Conservation (phyloP, 305 asterid genomes). For the Solanum chacoense region DNA sequence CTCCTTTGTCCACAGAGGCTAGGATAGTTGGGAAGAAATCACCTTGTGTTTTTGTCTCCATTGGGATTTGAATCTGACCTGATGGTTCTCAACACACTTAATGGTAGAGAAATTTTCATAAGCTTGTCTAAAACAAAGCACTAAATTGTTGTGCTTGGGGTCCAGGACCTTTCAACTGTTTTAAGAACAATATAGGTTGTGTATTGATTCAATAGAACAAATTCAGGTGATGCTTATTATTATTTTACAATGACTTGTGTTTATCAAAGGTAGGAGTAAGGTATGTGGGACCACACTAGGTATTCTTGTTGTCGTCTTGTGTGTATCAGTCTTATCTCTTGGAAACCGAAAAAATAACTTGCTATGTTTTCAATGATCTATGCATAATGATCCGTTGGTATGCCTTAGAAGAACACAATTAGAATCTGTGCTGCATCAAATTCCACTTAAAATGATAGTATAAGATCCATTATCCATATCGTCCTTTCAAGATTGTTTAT, state of each 20-base stretch:
- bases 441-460: neutral
- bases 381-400: neutral
- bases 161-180: neutral
- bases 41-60: neutral
- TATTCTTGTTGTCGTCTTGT: neutral
- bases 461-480: neutral
- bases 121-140: neutral
- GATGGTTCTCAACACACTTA: neutral
- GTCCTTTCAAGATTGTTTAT: neutral
- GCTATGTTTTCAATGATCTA: neutral
- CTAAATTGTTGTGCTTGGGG: neutral
- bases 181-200: neutral
- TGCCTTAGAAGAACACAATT: neutral
- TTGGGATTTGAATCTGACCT: neutral
- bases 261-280: neutral
- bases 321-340: neutral
- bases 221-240: neutral
- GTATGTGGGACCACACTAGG: neutral
- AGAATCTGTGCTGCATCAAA: neutral
- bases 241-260: neutral
- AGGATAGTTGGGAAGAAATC: neutral
- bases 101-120: neutral
- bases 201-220: neutral
- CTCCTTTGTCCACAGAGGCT: neutral
- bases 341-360: neutral